These are phyloP conservation scores for Boletus holoroseus DNA, from an alignment of 1,284 basidiomycete species.

Conservation along the genomic window DNA sequence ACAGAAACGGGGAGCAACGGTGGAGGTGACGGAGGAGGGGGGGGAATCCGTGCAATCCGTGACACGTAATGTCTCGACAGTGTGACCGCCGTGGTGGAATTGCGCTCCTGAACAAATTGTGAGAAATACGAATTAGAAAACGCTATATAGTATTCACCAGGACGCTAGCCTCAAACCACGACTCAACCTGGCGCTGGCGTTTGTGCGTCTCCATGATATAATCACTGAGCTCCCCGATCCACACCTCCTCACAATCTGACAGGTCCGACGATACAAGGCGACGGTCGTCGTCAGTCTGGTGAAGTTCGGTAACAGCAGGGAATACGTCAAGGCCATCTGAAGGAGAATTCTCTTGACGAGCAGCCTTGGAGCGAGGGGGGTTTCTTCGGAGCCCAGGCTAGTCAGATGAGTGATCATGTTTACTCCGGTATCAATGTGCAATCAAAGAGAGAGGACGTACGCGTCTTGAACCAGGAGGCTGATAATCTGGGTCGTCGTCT, in stretches of 20 bases:
- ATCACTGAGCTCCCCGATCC: constrained; percentile 59
- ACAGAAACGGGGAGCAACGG: constrained; percentile 32
- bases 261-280: constrained; percentile 63
- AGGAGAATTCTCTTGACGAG: constrained; percentile 35
- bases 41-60: constrained; percentile 58
- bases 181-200: constrained; percentile 62
- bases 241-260: constrained; percentile 71
- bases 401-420: not conserved
- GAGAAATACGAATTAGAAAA: constrained; percentile 6
- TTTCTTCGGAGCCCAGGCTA: constrained; percentile 40
- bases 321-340: constrained; percentile 35
- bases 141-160: constrained; percentile 41
- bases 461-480: constrained; percentile 48
- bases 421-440: not conserved
- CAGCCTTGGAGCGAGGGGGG: constrained; percentile 39
- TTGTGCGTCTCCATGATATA: constrained; percentile 68
- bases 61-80: constrained; percentile 62
- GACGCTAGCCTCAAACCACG: constrained; percentile 62
- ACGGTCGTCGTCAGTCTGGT: constrained; percentile 44
- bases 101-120: constrained; percentile 51
- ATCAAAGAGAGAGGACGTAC: constrained; percentile 37
- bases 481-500: constrained; percentile 51
- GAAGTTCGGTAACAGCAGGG: constrained; percentile 31
- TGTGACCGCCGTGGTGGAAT: constrained; percentile 51
- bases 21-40: constrained; percentile 45